Evolutionary conservation across 495 filamentous ascomycete genomes (phyloP), one percentile per base, ranked within the genome.

Genomic region (Talaromyces stipitatus): DNA sequence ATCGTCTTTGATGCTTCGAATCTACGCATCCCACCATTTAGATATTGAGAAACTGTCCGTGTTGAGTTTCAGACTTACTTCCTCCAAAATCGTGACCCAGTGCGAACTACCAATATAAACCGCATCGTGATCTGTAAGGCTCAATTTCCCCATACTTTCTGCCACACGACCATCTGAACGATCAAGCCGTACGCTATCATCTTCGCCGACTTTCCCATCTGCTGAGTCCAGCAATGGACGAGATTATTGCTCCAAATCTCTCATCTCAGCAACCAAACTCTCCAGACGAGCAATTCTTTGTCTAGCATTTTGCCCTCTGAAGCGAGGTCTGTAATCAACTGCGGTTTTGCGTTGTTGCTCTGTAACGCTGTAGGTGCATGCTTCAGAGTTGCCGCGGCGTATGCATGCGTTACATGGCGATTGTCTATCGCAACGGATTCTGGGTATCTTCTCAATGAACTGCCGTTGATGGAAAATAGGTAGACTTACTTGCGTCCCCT

Each of bases 41-140:
- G 14, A 28, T 52, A 14, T 41, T 41, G 36, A 41, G n/a, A 41
- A 18, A 18, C 8, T 9, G n/a, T 16, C n/a, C n/a, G 36, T 14
- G 11, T 6, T 20, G 36, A 18, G n/a, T 18, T 41, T 41, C 36
- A 18, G 18, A 66, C 70, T 68, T 54, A 90, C 86, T 78, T 96
- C 91, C 58, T 83, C 80, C 59, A 98, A 70, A 50, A 98, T 84
- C 20, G 88, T 83, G 55, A 86, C 88, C 92, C 94, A 97, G 68
- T 97, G 90, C 23, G 87, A 84, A 55, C 90, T 87, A 43, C 91
- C 92, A 47, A 92, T 80, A 66, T 96, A 98, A 64, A 55, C 54
- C 1, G 38, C 54, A 43, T 55, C 7, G 8, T 55, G n/a, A 29
- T 55, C 54, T 9, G 54, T 46, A 16, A 55, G 54, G 11, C 22